Evolutionary conservation across 768 basidiomycete species (phyloP).

Genomic region (Rhodocollybia butyracea): DNA sequence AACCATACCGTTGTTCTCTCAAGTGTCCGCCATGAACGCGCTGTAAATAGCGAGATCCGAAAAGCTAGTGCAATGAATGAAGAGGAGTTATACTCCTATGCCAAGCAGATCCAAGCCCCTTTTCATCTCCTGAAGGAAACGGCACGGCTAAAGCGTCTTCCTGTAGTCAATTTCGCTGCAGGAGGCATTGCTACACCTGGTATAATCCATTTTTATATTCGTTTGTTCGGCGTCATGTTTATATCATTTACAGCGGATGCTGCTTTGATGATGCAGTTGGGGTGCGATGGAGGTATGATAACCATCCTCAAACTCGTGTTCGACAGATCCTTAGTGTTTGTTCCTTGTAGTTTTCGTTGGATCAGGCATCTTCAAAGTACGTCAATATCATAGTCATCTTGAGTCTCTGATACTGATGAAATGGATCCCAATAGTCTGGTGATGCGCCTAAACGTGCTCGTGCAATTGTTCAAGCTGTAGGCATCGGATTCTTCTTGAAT

Average conservation of each 20-base stretch:
- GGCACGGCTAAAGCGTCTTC: constrained; percentile 87
- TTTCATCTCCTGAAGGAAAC: constrained; percentile 96
- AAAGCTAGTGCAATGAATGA: constrained; percentile 86
- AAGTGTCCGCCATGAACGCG: constrained; percentile 80
- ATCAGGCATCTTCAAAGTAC: constrained; percentile 91
- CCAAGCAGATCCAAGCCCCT: constrained; percentile 90
- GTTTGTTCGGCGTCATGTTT: background rate
- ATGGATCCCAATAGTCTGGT: constrained; percentile 56
- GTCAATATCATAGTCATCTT: constrained; percentile 20
- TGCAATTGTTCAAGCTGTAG: constrained; percentile 94
- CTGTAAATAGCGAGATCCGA: constrained; percentile 82
- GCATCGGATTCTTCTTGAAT: constrained; percentile 10
- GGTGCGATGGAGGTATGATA: constrained; percentile 86
- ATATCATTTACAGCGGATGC: constrained; percentile 67
- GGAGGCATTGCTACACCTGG: constrained; percentile 92
- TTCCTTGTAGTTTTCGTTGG: constrained; percentile 82
- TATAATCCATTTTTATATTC: constrained; percentile 24
- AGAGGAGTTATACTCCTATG: constrained; percentile 90
- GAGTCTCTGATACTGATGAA: background rate
- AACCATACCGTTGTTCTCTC: too few relatives aligned
- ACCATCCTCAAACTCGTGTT: background rate
- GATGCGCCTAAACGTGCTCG: constrained; percentile 92
- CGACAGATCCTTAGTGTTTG: background rate
- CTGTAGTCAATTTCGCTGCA: constrained; percentile 96
- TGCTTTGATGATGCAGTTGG: constrained; percentile 98